Conservation (phyloP, 2,329 filamentous ascomycete species). For the Colletotrichum euphorbiae region DNA sequence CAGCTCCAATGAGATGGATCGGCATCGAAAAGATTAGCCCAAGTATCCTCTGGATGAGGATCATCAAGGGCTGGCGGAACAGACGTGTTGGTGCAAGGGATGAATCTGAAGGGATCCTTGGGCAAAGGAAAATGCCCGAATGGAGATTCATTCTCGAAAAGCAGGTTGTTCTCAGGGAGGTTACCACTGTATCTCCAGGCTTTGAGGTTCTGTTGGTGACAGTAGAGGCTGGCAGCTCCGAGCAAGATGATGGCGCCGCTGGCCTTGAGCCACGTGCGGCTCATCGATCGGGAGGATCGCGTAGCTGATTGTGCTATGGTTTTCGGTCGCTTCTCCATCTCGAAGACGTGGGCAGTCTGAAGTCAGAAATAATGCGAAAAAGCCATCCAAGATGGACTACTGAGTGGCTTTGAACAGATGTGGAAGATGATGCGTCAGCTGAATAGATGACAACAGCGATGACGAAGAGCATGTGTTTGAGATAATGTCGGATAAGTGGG, state of each 20-base stretch:
- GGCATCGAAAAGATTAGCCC: slow-evolving; percentile 57
- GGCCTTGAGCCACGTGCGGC: neutral
- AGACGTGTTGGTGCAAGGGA: slow-evolving; percentile 58
- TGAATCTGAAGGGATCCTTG: slow-evolving; percentile 59
- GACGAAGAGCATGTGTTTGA: slow-evolving; percentile 1
- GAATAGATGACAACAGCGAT: neutral
- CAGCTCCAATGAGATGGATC: slow-evolving; percentile 60
- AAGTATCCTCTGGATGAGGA: slow-evolving; percentile 49
- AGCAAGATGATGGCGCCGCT: slow-evolving; percentile 10
- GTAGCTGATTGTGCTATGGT: neutral
- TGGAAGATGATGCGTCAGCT: neutral
- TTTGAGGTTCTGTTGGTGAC: neutral
- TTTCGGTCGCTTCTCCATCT: slow-evolving; percentile 20
- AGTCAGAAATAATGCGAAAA: too few species aligned
- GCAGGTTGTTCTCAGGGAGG: neutral
- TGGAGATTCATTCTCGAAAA: neutral
- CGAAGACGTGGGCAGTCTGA: neutral
- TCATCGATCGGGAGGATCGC: too few species aligned
- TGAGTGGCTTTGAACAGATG: neutral
- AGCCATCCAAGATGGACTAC: neutral
- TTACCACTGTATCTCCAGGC: neutral
- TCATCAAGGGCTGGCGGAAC: slow-evolving; percentile 57
- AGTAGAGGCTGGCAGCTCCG: slow-evolving; percentile 3
- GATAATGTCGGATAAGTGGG: too few species aligned
- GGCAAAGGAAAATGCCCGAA: slow-evolving; percentile 53